Evolutionary conservation across 495 filamentous ascomycete species (phyloP), one percentile per base, ranked within the genome.

Genomic region (Chaetomium cochliodes): DNA sequence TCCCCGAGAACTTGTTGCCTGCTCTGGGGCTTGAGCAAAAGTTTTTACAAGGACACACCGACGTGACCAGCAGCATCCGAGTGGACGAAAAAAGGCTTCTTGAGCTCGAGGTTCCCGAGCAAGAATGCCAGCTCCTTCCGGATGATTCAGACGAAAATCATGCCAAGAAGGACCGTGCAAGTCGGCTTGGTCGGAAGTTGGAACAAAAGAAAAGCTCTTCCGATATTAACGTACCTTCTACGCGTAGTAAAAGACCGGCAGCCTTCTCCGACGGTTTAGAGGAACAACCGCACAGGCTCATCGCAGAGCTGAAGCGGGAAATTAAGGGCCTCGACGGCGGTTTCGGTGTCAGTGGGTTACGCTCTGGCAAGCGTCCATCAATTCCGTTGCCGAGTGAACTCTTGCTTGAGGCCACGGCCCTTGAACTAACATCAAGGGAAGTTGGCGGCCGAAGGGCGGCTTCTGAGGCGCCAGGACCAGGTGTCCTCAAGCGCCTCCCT

Each of bases 1-100:
- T 86, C 69, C 85, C 89, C 0, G 81, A 86, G n/a, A 88, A 86
- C 55, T 69, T 92, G 28, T 70, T 79, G 2, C 78, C 80, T 25
- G 79, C 79, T n/a, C 70, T 82, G 37, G 78, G 80, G 8, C 71
- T 79, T 16, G 62, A 74, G 18, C 66, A 71, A 0, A 68, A 66
- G n/a, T 50, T 63, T 2, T 44, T 72, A 13, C 67, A 68, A 30
- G 65, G 59, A 1, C 70, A 75, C 37, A 58, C 59, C 3, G 65
- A 76, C 23, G 67, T 68, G 7, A 49, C 63, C 8, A 74, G 68
- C 52, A 78, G 72, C 49, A 74, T 79, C 22, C 69, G 79, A 22
- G 77, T 84, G 13, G 78, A 85, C 58, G 81, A 84, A 59, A 69
- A 74, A 25, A 72, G 70, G 12, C 79, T 83, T 22, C 64, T 78